Conservation (phyloP, 176 grass and related monocot species). For the Guadua angustifolia region DNA sequence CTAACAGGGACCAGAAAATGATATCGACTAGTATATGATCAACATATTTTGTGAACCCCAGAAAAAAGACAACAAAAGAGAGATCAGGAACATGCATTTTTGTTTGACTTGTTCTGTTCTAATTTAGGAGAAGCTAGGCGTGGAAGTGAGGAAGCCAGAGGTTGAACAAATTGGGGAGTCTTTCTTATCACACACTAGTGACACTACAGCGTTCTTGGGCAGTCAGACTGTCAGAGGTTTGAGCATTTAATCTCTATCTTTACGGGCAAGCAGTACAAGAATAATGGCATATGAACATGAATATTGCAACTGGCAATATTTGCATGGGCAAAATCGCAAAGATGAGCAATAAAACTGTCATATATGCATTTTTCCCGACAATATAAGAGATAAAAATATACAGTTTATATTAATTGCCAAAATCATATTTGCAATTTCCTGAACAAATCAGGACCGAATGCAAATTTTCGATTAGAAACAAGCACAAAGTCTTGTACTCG, state of each 20-base stretch:
- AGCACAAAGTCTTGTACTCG: no score
- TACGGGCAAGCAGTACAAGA: not conserved
- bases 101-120: not conserved
- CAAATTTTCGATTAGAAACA: no score
- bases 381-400: no score
- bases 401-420: no score
- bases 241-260: not conserved
- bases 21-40: not conserved
- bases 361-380: no score
- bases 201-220: not conserved
- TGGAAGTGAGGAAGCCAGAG: not conserved
- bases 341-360: no score
- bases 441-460: no score
- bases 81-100: slow-evolving; percentile 16
- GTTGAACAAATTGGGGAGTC: not conserved
- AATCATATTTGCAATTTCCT: no score
- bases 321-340: no score
- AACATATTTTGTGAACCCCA: not conserved
- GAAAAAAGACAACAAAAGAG: not conserved
- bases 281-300: no score
- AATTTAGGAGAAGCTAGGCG: not conserved
- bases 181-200: not conserved
- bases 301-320: no score
- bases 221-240: no score
- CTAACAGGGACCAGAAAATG: not conserved